phyloP scores from a whole-genome alignment of 2,329 filamentous ascomycete species.

The Colletotrichum brevisporum region DNA sequence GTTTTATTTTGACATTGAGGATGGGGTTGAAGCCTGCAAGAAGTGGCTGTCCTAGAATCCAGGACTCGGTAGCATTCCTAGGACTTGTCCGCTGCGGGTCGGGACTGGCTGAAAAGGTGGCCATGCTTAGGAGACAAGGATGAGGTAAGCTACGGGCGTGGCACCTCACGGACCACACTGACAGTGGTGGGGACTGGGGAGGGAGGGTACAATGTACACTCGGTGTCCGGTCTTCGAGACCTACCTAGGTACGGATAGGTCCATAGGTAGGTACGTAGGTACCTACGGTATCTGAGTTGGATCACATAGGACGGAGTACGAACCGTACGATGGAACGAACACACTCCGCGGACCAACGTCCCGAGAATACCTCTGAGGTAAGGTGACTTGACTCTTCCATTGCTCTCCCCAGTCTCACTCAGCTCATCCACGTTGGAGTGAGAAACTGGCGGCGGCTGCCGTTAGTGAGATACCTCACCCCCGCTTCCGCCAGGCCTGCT shows the following conservation, averaged over 20 bases:
- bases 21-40: conserved; percentile 25
- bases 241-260: no score
- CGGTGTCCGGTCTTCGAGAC: no score
- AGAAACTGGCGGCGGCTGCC: not conserved
- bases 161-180: no score
- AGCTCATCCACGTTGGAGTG: conserved; percentile 1
- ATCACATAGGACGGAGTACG: no score
- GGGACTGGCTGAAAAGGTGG: conserved; percentile 39
- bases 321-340: conserved; percentile 2
- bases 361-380: not conserved
- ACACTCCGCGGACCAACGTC: not conserved
- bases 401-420: not conserved
- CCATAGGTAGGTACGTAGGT: no score
- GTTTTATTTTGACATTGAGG: conserved; percentile 34
- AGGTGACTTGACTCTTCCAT: no score
- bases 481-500: no score
- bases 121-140: conserved; percentile 23
- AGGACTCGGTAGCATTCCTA: conserved; percentile 36
- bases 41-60: conserved; percentile 34
- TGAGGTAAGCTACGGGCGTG: no score
- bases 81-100: conserved; percentile 33
- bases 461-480: conserved; percentile 16
- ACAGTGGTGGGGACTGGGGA: no score
- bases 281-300: no score
- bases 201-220: no score